Evolutionary conservation across 202 grass and related monocot genomes (phyloP), one percentile per base, ranked within the genome.

Genomic region (Panicum virgatum): DNA sequence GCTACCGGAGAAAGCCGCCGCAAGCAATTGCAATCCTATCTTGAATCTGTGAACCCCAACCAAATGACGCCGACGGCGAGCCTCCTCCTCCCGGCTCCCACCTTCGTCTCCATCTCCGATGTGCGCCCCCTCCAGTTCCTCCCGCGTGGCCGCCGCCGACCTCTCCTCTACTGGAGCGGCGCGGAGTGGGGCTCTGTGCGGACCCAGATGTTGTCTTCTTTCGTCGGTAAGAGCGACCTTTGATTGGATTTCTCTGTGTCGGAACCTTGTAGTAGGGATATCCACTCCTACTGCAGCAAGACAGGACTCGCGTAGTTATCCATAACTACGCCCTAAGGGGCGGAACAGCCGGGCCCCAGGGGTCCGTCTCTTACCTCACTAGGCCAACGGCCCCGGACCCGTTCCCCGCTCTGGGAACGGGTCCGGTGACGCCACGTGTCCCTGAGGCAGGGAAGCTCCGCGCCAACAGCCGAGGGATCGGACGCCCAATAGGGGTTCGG

Each of bases 31-130:
- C n/a, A n/a, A 77, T 77, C 75, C 57, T 63, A 62, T 76, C 73
- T 12, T 15, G 4, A 62, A 62, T 23, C 74, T 3, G 73, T 76
- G 73, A 76, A 44, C 53, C 56, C 23, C 27, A 25, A 40, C 22
- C 68, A 14, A 44, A 76, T 61, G 54, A 12, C 54, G 75, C 39
- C 58, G 75, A 62, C 7, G 74, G 15, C n/a, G 64, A 45, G 25
- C 67, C 42, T 59, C 54, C 78, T 80, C 46, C 34, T 80, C 50
- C 53, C 54, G 66, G 66, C 79, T 19, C 56, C 75, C 42, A 26
- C 75, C 43, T 62, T 63, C 42, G 34, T 20, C 46, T n/a, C 69
- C 69, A 22, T 57, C 51, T 74, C 72, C 20, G 72, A 74, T 57
- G 72, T 25, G 13, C 22, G 66, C 79, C 20, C 29, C 53, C 54